Conservation (phyloP, 768 basidiomycete genomes). For the Fistulinella prunicolor region DNA sequence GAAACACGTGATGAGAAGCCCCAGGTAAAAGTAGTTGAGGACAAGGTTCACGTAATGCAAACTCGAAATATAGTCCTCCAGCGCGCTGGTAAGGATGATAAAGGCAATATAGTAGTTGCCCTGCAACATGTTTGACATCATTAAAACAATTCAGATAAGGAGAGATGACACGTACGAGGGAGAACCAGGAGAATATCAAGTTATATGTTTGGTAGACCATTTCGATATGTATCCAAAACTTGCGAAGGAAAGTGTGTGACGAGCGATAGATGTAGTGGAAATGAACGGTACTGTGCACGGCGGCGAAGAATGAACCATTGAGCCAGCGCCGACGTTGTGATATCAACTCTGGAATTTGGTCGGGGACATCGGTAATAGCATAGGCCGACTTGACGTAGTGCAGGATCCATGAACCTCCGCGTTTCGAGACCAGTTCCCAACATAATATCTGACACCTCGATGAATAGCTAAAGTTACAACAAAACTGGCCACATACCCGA, state of each 20-base stretch:
- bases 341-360: conserved; percentile 92
- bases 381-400: conserved; percentile 97
- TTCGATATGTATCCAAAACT: conserved; percentile 94
- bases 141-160: background rate
- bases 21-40: conserved; percentile 85
- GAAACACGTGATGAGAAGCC: conserved; percentile 83
- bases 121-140: conserved; percentile 31
- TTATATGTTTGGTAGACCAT: conserved; percentile 90
- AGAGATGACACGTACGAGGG: conserved; percentile 49
- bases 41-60: conserved; percentile 73
- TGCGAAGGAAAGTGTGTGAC: conserved; percentile 75
- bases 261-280: conserved; percentile 96
- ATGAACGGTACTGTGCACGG: conserved; percentile 86
- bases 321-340: conserved; percentile 95
- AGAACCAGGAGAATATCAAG: conserved; percentile 90
- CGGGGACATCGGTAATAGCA: conserved; percentile 90
- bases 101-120: conserved; percentile 94
- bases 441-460: conserved; percentile 70
- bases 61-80: conserved; percentile 61
- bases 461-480: conserved; percentile 1
- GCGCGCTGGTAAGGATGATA: conserved; percentile 65
- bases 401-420: conserved; percentile 84
- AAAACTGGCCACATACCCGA: conserved; percentile 43
- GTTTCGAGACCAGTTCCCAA: conserved; percentile 97
- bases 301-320: conserved; percentile 98